A percentile compares a stretch with the other conserved stretches of the same genome.
Conservation (phyloP, 208 protist genomes). For the Leishmania major region DNA sequence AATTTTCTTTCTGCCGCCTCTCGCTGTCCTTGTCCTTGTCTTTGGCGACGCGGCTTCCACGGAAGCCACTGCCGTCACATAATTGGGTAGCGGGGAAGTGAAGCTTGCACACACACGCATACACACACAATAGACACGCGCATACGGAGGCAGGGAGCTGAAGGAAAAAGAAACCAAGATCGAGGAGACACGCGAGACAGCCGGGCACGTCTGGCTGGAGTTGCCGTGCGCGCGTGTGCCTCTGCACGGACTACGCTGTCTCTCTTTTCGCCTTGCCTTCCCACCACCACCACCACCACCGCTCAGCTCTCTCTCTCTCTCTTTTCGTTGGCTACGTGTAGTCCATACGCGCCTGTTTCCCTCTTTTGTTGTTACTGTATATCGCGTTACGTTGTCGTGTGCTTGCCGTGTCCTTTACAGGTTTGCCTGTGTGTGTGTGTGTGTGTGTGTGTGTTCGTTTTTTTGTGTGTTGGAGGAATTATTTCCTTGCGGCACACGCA, state of each 20-base stretch:
- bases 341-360: not conserved
- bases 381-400: not conserved
- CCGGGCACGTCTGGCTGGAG: not conserved
- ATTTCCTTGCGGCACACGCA: not conserved
- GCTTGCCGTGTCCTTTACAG: not conserved
- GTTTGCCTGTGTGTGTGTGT: not conserved
- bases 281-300: not conserved
- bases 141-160: not conserved
- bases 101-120: not conserved
- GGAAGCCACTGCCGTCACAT: not conserved
- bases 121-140: not conserved
- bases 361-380: not conserved
- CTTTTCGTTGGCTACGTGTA: too few relatives aligned
- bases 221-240: not conserved
- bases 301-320: not conserved
- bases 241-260: not conserved
- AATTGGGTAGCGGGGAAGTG: too few relatives aligned
- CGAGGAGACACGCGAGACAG: not conserved
- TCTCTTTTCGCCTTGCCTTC: not conserved
- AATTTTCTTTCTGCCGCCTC: not conserved
- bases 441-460: not conserved
- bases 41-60: not conserved
- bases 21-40: not conserved
- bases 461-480: not conserved
- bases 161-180: not conserved